Evolutionary conservation across 495 filamentous ascomycete species (phyloP).

Genomic region (Aspergillus cristatus): DNA sequence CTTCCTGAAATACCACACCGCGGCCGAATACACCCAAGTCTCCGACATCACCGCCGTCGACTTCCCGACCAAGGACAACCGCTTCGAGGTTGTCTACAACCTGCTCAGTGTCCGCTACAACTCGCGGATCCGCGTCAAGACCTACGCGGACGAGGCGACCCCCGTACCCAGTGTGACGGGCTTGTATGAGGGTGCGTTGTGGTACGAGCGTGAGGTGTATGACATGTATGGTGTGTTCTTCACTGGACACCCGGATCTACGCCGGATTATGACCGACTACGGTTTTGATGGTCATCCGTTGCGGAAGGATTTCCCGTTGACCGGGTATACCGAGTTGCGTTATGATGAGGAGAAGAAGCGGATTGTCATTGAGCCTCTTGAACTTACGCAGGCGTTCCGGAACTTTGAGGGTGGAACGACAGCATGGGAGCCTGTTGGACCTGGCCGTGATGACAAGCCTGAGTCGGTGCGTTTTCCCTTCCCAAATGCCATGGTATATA

Average conservation of each 20-base stretch:
- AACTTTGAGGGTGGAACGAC: constrained; percentile 86
- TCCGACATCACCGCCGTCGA: constrained; percentile 90
- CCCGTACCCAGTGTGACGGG: constrained; percentile 80
- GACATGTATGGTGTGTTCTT: constrained; percentile 99
- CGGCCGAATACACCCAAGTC: constrained; percentile 91
- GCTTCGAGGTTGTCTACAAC: constrained; percentile 99
- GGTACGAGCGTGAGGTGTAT: constrained; percentile 98
- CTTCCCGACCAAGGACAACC: constrained; percentile 85
- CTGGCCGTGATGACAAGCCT: constrained; percentile 69
- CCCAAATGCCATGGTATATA: neutral
- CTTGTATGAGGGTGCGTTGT: constrained; percentile 92
- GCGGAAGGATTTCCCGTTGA: constrained; percentile 96
- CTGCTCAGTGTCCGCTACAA: constrained; percentile 92
- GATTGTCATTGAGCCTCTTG: constrained; percentile 93
- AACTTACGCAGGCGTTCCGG: constrained; percentile 97
- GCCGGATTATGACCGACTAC: constrained; percentile 99
- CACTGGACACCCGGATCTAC: constrained; percentile 84
- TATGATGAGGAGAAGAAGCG: constrained; percentile 99
- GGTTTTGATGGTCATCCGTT: constrained; percentile 97
- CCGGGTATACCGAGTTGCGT: constrained; percentile 95
- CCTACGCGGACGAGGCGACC: constrained; percentile 94
- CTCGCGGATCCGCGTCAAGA: constrained; percentile 94
- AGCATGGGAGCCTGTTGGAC: constrained; percentile 79
- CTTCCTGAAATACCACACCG: constrained; percentile 96
- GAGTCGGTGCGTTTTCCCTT: constrained; percentile 45